Conservation (phyloP, 2,329 filamentous ascomycete genomes). For the Aciculosporium take region DNA sequence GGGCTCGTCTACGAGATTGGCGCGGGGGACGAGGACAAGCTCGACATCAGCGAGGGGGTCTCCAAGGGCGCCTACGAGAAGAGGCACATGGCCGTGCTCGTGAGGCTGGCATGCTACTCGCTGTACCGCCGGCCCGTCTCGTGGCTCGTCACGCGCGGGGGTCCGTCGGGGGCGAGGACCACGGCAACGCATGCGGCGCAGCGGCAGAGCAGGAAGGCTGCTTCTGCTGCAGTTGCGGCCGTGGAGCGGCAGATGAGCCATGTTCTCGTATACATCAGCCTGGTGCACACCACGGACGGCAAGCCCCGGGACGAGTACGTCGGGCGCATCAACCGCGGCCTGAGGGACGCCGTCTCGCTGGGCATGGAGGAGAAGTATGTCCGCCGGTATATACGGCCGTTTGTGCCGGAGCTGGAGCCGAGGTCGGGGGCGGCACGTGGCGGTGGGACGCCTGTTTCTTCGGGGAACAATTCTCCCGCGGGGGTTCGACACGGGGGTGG, state of each 20-base stretch:
- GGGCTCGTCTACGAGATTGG: slow-evolving; percentile 28
- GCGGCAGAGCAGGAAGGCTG: not conserved
- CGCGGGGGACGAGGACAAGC: slow-evolving; percentile 21
- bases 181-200: slow-evolving; percentile 8
- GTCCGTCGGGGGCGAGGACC: slow-evolving; percentile 15
- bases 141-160: slow-evolving; percentile 24
- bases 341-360: slow-evolving; percentile 21
- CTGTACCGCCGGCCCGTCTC: slow-evolving; percentile 23
- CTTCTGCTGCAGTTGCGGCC: not conserved
- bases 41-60: slow-evolving; percentile 28
- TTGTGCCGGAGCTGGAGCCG: slow-evolving; percentile 16
- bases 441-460: not conserved
- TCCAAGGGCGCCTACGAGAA: slow-evolving; percentile 25
- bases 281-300: slow-evolving; percentile 18
- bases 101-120: slow-evolving; percentile 18
- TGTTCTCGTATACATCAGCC: slow-evolving; percentile 27
- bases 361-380: slow-evolving; percentile 23
- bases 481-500: not conserved
- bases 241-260: slow-evolving; percentile 9
- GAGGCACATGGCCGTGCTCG: slow-evolving; percentile 17
- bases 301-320: slow-evolving; percentile 25
- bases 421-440: not conserved
- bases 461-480: not conserved
- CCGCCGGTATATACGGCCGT: slow-evolving; percentile 22
- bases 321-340: slow-evolving; percentile 23